phyloP scores from a whole-genome alignment of 2,329 filamentous ascomycete genomes.

The Diplodia intermedia region DNA sequence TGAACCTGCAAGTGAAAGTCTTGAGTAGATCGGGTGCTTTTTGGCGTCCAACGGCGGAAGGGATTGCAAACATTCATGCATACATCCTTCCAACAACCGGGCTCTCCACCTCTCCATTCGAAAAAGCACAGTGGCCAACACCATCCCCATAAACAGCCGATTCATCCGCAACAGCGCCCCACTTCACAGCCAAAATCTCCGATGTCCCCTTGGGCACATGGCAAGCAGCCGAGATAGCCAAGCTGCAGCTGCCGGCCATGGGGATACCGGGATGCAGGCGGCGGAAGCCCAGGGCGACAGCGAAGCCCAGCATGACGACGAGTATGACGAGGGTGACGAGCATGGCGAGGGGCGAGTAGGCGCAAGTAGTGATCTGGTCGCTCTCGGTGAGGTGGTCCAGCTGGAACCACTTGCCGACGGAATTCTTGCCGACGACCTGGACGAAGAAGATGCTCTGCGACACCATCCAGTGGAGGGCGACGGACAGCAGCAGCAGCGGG shows the following conservation, averaged over 20 bases:
- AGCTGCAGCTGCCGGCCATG: slow-evolving; percentile 75
- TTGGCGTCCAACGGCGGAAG: no score
- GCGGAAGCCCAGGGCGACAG: slow-evolving; percentile 66
- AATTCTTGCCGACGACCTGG: slow-evolving; percentile 34
- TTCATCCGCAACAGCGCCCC: neutral
- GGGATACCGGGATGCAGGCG: slow-evolving; percentile 78
- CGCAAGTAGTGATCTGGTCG: slow-evolving; percentile 27
- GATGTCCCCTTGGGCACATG: slow-evolving; percentile 33
- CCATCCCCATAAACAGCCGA: neutral
- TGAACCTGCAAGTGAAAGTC: no score
- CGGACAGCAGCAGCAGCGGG: slow-evolving; percentile 45
- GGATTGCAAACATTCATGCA: no score
- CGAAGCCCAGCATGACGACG: slow-evolving; percentile 1
- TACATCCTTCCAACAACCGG: no score
- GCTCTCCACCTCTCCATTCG: neutral
- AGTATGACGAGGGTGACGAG: slow-evolving; percentile 25
- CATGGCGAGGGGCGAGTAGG: slow-evolving; percentile 35
- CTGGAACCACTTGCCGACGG: no score
- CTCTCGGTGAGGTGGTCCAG: no score
- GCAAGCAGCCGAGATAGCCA: slow-evolving; percentile 41
- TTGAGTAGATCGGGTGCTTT: no score
- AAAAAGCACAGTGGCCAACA: slow-evolving; percentile 7
- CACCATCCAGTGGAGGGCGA: slow-evolving; percentile 53
- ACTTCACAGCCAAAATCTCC: neutral
- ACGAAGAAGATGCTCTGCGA: slow-evolving; percentile 55